Base-by-base conservation (phyloP, 176 grass and related monocot species). In the Carex scoparia region DNA sequence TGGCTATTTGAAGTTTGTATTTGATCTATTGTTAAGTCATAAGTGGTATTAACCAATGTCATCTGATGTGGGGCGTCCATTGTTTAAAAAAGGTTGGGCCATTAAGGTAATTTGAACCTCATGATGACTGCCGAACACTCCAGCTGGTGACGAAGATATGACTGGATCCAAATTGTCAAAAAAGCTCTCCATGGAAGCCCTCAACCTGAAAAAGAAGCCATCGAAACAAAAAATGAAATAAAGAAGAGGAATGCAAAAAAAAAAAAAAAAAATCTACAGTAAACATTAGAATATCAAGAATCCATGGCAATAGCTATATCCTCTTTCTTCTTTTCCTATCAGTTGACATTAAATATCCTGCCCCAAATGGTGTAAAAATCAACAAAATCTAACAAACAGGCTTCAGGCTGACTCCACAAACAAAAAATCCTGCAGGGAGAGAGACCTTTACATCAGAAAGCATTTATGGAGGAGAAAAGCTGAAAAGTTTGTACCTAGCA, bases 121-220 rank as follows among this genome's bases (percentile, higher is more conserved):
- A 82, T 79, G 23, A 38, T 71, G 90, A 82, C 84, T 55, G 48
- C 85, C 84, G 91, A 98, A 98, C 79, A 98, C 87, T 69, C 95
- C 95, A 0, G 31, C 63, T 56, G 95, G 95, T 48, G 88, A 94
- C 23, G 89, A 84, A 82, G 92, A 98, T 87, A 60, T 30, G 38
- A 89, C 56, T 0, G 95, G 95, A 84, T 94, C 89, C 87, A 94
- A 98, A 83, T 91, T 87, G 82, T 98, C 88, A 80, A 94, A 88
- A 58, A 98, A 93, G 80, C 84, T 85, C 89, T 94, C 95, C 73
- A 98, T 91, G 75, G 95, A 98, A 81, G 82, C 78, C 87, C 95
- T 92, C 31, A 98, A 89, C 91, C 95, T 98, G 89, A 88, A 91
- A 88, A 73, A 53, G 59, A 48, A 80, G 10, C 35, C 31, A 76